Evolutionary conservation across 2,329 filamentous ascomycete species (phyloP).

Genomic region (Neoarthrinium moseri): DNA sequence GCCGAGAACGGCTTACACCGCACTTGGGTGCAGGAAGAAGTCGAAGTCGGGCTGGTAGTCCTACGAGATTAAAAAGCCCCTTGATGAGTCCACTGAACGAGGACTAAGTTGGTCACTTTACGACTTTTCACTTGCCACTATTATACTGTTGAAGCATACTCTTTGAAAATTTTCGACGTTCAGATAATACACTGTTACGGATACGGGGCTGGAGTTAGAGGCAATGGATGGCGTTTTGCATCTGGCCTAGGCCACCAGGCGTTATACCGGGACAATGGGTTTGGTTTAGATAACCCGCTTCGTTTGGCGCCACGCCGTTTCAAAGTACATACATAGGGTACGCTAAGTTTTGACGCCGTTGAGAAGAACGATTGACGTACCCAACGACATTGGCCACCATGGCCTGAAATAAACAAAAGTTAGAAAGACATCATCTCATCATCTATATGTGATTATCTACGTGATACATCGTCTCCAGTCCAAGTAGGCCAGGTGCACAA

Average conservation of each 20-base stretch:
- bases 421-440: too few relatives aligned
- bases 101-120: conserved; percentile 23
- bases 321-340: too few relatives aligned
- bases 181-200: neutral
- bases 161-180: neutral
- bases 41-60: conserved; percentile 57
- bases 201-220: conserved; percentile 4
- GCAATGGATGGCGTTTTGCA: neutral
- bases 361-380: too few relatives aligned
- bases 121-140: conserved; percentile 18
- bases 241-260: neutral
- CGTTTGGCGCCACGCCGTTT: too few relatives aligned
- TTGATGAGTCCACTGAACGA: conserved; percentile 50
- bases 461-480: too few relatives aligned
- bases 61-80: conserved; percentile 59
- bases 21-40: conserved; percentile 54
- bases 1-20: conserved; percentile 71
- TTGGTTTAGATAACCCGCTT: neutral
- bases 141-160: conserved; percentile 7
- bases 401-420: too few relatives aligned
- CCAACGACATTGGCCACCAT: too few relatives aligned
- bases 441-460: too few relatives aligned
- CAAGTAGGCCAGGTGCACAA: too few relatives aligned
- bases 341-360: too few relatives aligned
- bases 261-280: too few relatives aligned